These are phyloP conservation scores for Monosporascus sp. DNA, from an alignment of 2,329 filamentous ascomycete genomes.

Conservation along the genomic window DNA sequence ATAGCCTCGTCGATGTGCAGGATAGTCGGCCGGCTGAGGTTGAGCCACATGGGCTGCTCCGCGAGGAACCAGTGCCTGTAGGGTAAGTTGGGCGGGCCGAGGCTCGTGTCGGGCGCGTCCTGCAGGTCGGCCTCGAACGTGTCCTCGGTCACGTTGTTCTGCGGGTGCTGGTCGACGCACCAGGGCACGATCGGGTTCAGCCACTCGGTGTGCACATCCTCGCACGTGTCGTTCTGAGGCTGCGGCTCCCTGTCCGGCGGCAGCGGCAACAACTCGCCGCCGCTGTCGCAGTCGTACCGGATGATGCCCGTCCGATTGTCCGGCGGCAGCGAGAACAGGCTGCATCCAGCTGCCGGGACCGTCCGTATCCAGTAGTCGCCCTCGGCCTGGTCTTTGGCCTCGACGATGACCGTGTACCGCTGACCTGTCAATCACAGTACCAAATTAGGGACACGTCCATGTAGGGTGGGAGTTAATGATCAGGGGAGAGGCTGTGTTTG, in stretches of 20 bases:
- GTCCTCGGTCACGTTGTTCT: slow-evolving; percentile 15
- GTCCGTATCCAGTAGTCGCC: slow-evolving; percentile 25
- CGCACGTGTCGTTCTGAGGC: slow-evolving; percentile 3
- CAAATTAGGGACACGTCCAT: no score
- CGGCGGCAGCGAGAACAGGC: slow-evolving; percentile 3
- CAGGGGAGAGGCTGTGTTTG: slow-evolving; percentile 1
- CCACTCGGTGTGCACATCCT: slow-evolving; percentile 5
- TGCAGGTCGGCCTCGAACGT: slow-evolving; percentile 15
- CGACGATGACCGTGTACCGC: slow-evolving; percentile 18
- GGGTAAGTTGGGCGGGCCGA: slow-evolving; percentile 23
- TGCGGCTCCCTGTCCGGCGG: slow-evolving; percentile 18
- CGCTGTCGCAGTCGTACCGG: slow-evolving; percentile 18
- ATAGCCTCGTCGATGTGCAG: slow-evolving; percentile 10
- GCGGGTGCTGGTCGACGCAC: slow-evolving; percentile 12
- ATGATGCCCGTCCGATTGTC: slow-evolving; percentile 20
- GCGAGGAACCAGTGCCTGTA: slow-evolving; percentile 19
- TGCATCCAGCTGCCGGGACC: slow-evolving; percentile 10
- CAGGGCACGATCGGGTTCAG: slow-evolving; percentile 16
- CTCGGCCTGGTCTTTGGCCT: slow-evolving; percentile 13
- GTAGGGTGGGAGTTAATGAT: slow-evolving; percentile 18
- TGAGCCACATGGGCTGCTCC: slow-evolving; percentile 13
- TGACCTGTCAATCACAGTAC: slow-evolving; percentile 29
- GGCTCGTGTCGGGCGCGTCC: slow-evolving; percentile 15
- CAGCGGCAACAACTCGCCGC: slow-evolving; percentile 9
- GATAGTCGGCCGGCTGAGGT: slow-evolving; percentile 16